phyloP scores from a whole-genome alignment of 2,329 filamentous ascomycete species.

The Apiospora malaysiana region DNA sequence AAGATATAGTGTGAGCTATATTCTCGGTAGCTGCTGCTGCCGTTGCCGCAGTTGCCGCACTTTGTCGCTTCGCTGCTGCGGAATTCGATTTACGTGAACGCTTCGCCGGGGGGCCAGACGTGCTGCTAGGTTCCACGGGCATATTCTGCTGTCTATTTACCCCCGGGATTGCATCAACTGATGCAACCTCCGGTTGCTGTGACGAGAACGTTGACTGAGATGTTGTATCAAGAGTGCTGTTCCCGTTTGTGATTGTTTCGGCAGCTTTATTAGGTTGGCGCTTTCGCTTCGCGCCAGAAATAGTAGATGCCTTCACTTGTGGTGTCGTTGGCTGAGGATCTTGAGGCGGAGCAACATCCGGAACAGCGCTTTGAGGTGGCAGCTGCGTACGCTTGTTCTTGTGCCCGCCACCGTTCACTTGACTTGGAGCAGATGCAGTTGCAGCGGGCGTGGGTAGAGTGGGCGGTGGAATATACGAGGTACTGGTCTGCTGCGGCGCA shows the following conservation, averaged over 20 bases:
- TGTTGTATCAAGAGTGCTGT: constrained; percentile 24
- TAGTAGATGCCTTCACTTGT: constrained; percentile 39
- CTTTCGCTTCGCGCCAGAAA: constrained; percentile 41
- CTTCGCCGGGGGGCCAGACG: constrained; percentile 33
- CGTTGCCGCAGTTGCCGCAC: constrained; percentile 25
- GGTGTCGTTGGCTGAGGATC: constrained; percentile 24
- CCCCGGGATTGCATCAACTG: not conserved
- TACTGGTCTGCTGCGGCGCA: constrained; percentile 23
- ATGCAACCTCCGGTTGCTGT: not conserved
- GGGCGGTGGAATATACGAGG: constrained; percentile 26
- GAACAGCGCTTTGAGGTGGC: constrained; percentile 26
- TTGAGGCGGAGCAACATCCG: constrained; percentile 11
- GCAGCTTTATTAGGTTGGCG: constrained; percentile 33
- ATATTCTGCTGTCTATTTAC: not conserved
- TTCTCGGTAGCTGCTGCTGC: not conserved
- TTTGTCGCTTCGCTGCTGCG: constrained; percentile 32
- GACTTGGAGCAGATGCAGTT: not conserved
- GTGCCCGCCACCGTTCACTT: constrained; percentile 25
- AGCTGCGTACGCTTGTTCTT: constrained; percentile 31
- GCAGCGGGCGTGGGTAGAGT: constrained; percentile 21
- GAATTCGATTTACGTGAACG: constrained; percentile 39
- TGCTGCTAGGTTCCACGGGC: constrained; percentile 20
- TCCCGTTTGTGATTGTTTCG: constrained; percentile 26
- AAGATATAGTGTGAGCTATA: not conserved
- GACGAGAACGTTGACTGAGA: not conserved